Conservation (phyloP, 1,139 yeast genomes). For the Nakaseomyces nivariensis region DNA sequence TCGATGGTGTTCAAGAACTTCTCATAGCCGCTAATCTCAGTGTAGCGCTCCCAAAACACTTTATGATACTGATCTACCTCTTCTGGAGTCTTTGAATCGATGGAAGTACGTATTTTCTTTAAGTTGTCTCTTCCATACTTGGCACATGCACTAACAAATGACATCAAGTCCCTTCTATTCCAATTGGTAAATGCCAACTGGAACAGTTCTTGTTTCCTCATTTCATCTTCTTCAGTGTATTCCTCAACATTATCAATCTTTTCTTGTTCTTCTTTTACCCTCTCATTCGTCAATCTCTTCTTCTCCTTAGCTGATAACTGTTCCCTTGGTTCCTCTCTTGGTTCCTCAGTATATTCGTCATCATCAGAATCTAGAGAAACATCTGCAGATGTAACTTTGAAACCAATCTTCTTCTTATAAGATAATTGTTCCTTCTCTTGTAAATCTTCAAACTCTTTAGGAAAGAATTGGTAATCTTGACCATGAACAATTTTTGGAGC, state of each 20-base stretch:
- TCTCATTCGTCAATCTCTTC: slow-evolving; percentile 31
- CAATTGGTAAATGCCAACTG: slow-evolving; percentile 65
- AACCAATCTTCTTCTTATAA: slow-evolving; percentile 63
- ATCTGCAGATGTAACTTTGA: slow-evolving; percentile 52
- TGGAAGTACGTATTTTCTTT: slow-evolving; percentile 50
- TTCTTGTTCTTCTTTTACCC: slow-evolving; percentile 46
- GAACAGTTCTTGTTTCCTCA: slow-evolving; percentile 50
- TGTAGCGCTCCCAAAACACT: slow-evolving; percentile 66
- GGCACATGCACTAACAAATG: slow-evolving; percentile 73
- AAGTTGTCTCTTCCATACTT: slow-evolving; percentile 63
- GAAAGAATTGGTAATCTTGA: slow-evolving; percentile 86
- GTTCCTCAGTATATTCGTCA: slow-evolving; percentile 29
- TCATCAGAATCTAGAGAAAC: slow-evolving; percentile 25
- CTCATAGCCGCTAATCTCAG: slow-evolving; percentile 74
- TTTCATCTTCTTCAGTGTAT: slow-evolving; percentile 65
- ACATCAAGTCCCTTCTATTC: slow-evolving; percentile 83
- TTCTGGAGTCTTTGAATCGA: slow-evolving; percentile 57
- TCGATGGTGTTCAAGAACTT: slow-evolving; percentile 81
- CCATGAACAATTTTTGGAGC: slow-evolving; percentile 66
- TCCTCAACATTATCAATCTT: slow-evolving; percentile 63
- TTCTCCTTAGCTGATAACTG: slow-evolving; percentile 23
- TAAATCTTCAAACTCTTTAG: slow-evolving; percentile 51
- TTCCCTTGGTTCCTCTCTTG: slow-evolving; percentile 27
- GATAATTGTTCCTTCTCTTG: slow-evolving; percentile 72
- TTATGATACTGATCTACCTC: slow-evolving; percentile 63